Evolutionary conservation across 768 basidiomycete genomes (phyloP), one percentile per base, ranked within the genome.

Genomic region (Hemileccinum rubropunctum): DNA sequence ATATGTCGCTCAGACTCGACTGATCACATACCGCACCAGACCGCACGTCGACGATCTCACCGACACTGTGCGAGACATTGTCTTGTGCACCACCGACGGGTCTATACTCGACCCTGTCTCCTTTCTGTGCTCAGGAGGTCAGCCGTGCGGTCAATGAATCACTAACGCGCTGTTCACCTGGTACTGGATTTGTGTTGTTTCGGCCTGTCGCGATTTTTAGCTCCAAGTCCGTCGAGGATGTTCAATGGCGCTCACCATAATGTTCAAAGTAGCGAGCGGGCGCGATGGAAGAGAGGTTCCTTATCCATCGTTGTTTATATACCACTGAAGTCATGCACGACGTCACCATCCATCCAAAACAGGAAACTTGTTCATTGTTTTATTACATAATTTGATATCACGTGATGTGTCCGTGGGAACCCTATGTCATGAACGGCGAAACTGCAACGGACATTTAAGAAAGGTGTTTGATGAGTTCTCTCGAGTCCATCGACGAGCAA

Each of bases 51-150:
- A 69, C 61, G 18, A 76, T 69, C 21, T 65, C 59, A 10, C 73
- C 75, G 7, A 57, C 58, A 7, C 67, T 70, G 56, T 73, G 70
- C 3, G 71, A 56, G 42, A 77, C 71, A 17, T 71, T 73, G 53
- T 76, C 73, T 6, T 48, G 18, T 8, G 43, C 56, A 18, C 73
- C 75, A 10, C 76, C 76, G 28, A 76, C 68, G 35, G 71, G 72
- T 44, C 72, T 66, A 50, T 76, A 77, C 54, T 75, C 73, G 55
- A 77, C 71, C 50, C 60, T 69, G 52, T 77, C 73, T 45, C 73
- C 74, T 51, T 64, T 54, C 71, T 69, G 23, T 3, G 3, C 2
- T 28, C n/a, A 10, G 12, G 15, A 34, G 11, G 28, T 62, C n/a
- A 62, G 48, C 8, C 10, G 14, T 8, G 2, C 12, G 1, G 6